Base-by-base conservation (phyloP, 257 asterid species). In the Salvia miltiorrhiza region DNA sequence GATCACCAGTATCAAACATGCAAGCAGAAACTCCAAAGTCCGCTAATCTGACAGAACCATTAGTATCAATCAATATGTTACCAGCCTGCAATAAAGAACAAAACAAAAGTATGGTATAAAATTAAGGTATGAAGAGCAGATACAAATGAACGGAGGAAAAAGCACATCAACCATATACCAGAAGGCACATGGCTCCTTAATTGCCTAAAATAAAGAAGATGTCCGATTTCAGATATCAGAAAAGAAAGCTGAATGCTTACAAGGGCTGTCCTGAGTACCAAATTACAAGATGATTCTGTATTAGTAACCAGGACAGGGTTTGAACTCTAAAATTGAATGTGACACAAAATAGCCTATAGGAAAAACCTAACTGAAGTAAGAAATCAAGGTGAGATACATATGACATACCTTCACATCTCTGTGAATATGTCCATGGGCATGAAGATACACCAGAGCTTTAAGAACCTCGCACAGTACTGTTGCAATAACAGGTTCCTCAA, bases 11-110 rank as follows among this genome's bases (percentile, higher is more conserved):
- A 66, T 94, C 99, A 84, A 86, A 89, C 97, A 91, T 91, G 83
- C 97, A 82, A 20, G 99, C 99, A 76, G 99, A 74, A 58, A 94
- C 99, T 20, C 99, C 99, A 72, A 94, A 94, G 82, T 94, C 99
- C n/a, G 96, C 98, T 78, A 91, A 80, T 81, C 88, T 94, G 73
- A 92, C 80, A 3, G 90, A 65, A 60, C 98, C 99, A 75, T 81
- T 78, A 37, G 88, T 73, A 84, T 94, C 98, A 75, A 94, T 74
- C 71, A 94, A 72, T 71, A 94, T 94, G 81, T 94, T 94, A 75
- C 99, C 98, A 71, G 99, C 96, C 99, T 91, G 94, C 78, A 78
- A 75, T 43, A 56, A 35, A 30, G n/a, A 72, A 66, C 49, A 69
- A 49, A 70, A 14, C 33, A 47, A 65, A 19, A 39, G 24, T 59